phyloP scores from a whole-genome alignment of 768 basidiomycete genomes.

The Mycena metata region DNA sequence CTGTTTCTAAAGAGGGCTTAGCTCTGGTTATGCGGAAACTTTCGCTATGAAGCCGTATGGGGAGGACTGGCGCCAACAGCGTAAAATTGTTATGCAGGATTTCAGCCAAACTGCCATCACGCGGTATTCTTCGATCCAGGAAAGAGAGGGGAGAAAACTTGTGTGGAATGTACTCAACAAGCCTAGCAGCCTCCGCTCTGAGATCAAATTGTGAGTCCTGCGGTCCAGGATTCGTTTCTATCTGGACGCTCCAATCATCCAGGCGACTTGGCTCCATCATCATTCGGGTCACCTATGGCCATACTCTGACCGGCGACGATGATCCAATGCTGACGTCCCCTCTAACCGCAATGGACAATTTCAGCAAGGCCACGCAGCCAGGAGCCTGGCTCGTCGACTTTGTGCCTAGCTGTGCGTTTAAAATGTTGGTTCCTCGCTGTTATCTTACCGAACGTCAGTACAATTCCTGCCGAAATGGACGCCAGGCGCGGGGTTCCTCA shows the following conservation, averaged over 20 bases:
- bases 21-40: background rate
- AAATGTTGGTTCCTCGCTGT: too few species aligned
- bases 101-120: background rate
- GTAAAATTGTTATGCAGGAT: constrained; percentile 21
- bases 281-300: constrained; percentile 4
- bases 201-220: constrained; percentile 4
- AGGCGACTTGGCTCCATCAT: constrained; percentile 18
- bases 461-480: constrained; percentile 16
- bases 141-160: constrained; percentile 1
- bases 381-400: constrained; percentile 54
- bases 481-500: constrained; percentile 4
- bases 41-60: constrained; percentile 12
- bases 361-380: constrained; percentile 48
- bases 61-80: constrained; percentile 22
- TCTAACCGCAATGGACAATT: constrained; percentile 48
- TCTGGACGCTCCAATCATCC: too few species aligned
- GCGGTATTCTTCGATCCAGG: background rate
- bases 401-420: background rate
- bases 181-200: background rate
- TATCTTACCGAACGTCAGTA: background rate
- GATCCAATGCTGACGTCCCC: constrained; percentile 50
- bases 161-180: background rate
- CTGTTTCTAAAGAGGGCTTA: background rate
- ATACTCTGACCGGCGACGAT: background rate
- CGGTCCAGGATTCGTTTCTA: too few species aligned